Evolutionary conservation across 208 protist genomes (phyloP).

Genomic region (Lotmaria passim): DNA sequence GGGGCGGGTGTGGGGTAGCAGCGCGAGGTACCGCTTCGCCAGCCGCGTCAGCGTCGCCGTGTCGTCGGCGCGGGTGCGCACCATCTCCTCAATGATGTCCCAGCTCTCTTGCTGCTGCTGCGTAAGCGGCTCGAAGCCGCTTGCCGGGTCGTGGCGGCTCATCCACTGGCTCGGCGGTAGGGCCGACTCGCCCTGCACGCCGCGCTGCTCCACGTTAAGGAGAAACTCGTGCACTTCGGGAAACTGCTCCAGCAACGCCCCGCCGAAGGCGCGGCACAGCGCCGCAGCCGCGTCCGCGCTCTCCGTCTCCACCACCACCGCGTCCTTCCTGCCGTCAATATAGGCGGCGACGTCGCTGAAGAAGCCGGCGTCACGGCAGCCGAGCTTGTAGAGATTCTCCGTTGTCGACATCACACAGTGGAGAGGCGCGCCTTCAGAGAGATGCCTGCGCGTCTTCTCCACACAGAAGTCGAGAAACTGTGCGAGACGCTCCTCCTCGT

Average conservation of each 20-base stretch:
- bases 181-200: conserved; percentile 46
- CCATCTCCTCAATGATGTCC: conserved; percentile 77
- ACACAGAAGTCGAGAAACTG: conserved; percentile 56
- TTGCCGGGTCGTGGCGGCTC: conserved; percentile 73
- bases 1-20: conserved; percentile 62
- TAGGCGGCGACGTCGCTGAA: conserved; percentile 60
- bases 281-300: conserved; percentile 51
- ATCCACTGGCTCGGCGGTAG: conserved; percentile 75
- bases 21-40: conserved; percentile 61
- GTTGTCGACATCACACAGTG: conserved; percentile 52
- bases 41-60: conserved; percentile 41
- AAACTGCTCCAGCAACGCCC: conserved; percentile 54
- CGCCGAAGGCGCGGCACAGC: conserved; percentile 54
- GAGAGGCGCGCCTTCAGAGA: conserved; percentile 50
- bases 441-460: conserved; percentile 52
- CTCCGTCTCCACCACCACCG: conserved; percentile 33
- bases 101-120: conserved; percentile 62
- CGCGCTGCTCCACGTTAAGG: conserved; percentile 39
- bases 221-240: conserved; percentile 55
- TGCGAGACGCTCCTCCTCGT: conserved; percentile 44
- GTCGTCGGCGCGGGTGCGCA: conserved; percentile 61
- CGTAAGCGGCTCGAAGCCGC: conserved; percentile 60
- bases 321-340: conserved; percentile 37
- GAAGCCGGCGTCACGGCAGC: conserved; percentile 52
- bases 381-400: conserved; percentile 55